A percentile compares a stretch with the other conserved stretches of the same genome.
These are phyloP conservation scores for Sergeia podlipaevii DNA, from an alignment of 208 protist species.

Conservation along the genomic window DNA sequence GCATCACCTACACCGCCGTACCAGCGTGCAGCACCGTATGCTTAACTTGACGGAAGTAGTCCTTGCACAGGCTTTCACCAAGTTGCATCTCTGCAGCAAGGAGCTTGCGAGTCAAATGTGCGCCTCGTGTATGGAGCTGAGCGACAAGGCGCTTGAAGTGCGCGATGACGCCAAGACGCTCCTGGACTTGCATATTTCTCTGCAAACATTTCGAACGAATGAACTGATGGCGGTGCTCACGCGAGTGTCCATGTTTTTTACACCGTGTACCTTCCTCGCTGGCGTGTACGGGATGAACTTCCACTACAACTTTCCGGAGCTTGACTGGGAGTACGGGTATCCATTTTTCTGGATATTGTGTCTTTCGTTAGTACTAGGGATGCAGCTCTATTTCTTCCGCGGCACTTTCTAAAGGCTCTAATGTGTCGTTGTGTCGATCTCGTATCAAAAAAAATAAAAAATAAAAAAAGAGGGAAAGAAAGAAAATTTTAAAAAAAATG, in stretches of 20 bases:
- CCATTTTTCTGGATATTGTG: constrained; percentile 66
- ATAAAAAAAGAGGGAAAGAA: not conserved
- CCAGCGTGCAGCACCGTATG: constrained; percentile 79
- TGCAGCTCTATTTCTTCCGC: constrained; percentile 55
- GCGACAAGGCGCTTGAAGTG: constrained; percentile 71
- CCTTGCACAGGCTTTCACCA: constrained; percentile 67
- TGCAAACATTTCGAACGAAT: constrained; percentile 80
- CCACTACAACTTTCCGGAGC: constrained; percentile 62
- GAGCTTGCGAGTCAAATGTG: constrained; percentile 77
- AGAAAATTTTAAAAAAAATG: not conserved
- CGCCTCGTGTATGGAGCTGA: constrained; percentile 61
- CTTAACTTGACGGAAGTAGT: constrained; percentile 66
- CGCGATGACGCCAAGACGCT: constrained; percentile 82
- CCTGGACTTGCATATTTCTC: constrained; percentile 75
- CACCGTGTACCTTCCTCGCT: constrained; percentile 81
- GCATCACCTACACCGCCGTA: constrained; percentile 83
- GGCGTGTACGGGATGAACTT: constrained; percentile 93
- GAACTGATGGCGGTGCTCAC: constrained; percentile 91
- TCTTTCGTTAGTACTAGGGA: constrained; percentile 38
- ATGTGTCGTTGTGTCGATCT: constrained; percentile 1
- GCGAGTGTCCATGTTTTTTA: constrained; percentile 82
- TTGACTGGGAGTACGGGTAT: constrained; percentile 70
- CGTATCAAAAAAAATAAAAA: too few species aligned
- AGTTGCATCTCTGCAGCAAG: constrained; percentile 66
- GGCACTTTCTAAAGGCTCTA: not conserved